Percentiles rank a stretch among this genome's conserved stretches.
Conservation (phyloP, 306 rosid genomes). For the Gleditsia sinensis region DNA sequence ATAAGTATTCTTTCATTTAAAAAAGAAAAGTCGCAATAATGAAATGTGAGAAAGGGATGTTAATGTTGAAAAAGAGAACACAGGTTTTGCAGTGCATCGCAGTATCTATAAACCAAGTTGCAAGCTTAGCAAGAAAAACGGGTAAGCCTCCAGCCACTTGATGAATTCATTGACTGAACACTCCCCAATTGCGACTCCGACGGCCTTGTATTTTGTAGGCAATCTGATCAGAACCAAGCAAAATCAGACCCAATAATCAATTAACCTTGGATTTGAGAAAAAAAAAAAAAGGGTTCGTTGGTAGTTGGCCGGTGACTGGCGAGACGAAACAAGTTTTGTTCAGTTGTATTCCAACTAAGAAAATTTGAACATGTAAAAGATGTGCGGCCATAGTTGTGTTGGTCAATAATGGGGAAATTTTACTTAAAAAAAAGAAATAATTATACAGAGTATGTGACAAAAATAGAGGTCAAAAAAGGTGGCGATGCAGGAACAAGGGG, state of each 20-base stretch:
- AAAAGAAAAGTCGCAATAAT: not conserved
- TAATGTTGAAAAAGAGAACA: not conserved
- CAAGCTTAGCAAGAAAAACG: not conserved
- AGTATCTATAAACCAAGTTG: not conserved
- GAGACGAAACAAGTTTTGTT: not conserved
- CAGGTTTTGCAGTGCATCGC: not conserved
- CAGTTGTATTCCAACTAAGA: not conserved
- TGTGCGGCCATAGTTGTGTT: not conserved
- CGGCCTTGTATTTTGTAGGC: not conserved
- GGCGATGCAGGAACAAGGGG: constrained; percentile 23
- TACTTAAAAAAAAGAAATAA: not conserved
- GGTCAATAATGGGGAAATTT: not conserved
- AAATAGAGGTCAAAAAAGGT: constrained; percentile 42
- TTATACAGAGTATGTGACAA: not conserved
- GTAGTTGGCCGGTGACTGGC: not conserved
- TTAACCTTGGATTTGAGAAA: not conserved
- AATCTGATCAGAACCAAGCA: not conserved
- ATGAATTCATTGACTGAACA: not conserved
- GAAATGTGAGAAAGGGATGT: not conserved
- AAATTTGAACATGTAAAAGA: constrained; percentile 16
- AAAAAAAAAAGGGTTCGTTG: not conserved
- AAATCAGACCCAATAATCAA: not conserved
- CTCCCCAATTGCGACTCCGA: not conserved
- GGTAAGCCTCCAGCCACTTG: not conserved
- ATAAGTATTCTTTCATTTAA: too few species aligned